Percentiles rank a stretch among this genome's conserved stretches.
Conservation (phyloP, 768 basidiomycete species). For the Coprinellus micaceus region DNA sequence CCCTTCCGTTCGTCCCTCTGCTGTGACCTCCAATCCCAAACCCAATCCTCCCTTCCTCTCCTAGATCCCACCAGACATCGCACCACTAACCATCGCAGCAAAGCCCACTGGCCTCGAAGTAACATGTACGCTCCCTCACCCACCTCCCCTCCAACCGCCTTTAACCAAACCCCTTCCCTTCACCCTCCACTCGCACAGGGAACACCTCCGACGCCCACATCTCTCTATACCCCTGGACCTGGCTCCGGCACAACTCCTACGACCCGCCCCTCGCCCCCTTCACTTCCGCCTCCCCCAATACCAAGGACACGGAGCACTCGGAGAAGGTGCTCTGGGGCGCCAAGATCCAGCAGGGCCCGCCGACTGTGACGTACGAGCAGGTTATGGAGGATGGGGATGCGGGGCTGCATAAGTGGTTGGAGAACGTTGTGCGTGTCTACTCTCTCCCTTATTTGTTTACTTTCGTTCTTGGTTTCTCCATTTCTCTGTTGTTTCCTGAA, state of each 20-base stretch:
- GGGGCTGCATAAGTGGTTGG: slow-evolving; percentile 78
- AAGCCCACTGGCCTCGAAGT: slow-evolving; percentile 66
- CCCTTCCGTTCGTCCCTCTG: background rate
- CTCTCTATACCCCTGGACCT: slow-evolving; percentile 87
- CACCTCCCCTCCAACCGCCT: background rate
- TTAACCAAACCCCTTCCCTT: background rate
- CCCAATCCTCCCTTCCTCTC: background rate
- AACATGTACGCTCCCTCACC: slow-evolving; percentile 50
- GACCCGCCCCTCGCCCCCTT: slow-evolving; percentile 66
- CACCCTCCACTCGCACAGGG: slow-evolving; percentile 36
- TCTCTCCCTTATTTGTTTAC: too few species aligned
- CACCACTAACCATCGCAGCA: slow-evolving; percentile 54
- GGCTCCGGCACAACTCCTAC: slow-evolving; percentile 77
- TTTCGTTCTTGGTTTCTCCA: too few species aligned
- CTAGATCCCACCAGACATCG: slow-evolving; percentile 75
- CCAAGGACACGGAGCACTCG: background rate
- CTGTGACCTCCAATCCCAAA: slow-evolving; percentile 1
- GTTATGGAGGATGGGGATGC: slow-evolving; percentile 67
- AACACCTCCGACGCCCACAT: slow-evolving; percentile 58
- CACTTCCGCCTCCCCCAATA: too few species aligned
- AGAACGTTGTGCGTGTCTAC: slow-evolving; percentile 61
- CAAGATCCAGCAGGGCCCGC: slow-evolving; percentile 70
- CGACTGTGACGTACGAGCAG: slow-evolving; percentile 68
- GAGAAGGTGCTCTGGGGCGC: slow-evolving; percentile 80
- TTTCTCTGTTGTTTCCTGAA: background rate